Evolutionary conservation across 1,284 basidiomycete genomes (phyloP).

Genomic region (Somion occarium): DNA sequence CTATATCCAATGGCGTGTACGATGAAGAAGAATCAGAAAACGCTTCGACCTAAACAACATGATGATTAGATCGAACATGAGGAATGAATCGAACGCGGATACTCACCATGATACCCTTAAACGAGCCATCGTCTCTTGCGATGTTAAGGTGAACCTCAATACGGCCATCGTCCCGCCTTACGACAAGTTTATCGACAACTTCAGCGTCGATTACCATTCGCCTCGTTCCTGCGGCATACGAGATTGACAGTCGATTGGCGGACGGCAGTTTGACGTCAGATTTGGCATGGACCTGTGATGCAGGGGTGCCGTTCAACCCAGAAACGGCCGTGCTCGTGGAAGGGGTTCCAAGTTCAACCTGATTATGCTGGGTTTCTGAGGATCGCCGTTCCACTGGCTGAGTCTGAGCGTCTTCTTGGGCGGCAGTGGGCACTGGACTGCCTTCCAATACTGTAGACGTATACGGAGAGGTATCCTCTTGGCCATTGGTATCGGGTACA

Average conservation of each 20-base stretch:
- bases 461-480: slow-evolving; percentile 23
- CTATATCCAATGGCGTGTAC: slow-evolving; percentile 54
- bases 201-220: slow-evolving; percentile 88
- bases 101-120: slow-evolving; percentile 75
- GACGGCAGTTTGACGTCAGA: slow-evolving; percentile 41
- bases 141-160: slow-evolving; percentile 78
- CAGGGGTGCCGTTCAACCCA: background rate
- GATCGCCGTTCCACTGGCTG: slow-evolving; percentile 10
- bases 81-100: slow-evolving; percentile 6
- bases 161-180: slow-evolving; percentile 79
- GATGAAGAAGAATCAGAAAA: slow-evolving; percentile 68
- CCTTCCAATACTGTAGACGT: slow-evolving; percentile 20
- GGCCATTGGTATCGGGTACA: slow-evolving; percentile 39
- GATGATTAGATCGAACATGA: slow-evolving; percentile 6
- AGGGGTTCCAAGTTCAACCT: background rate
- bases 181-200: slow-evolving; percentile 75
- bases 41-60: slow-evolving; percentile 59
- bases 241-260: slow-evolving; percentile 85
- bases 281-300: background rate
- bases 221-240: slow-evolving; percentile 85
- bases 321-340: background rate
- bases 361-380: slow-evolving; percentile 11
- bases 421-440: slow-evolving; percentile 15
- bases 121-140: slow-evolving; percentile 45
- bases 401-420: slow-evolving; percentile 12